Conservation (phyloP, 1,284 basidiomycete genomes). For the Grifola frondosa region DNA sequence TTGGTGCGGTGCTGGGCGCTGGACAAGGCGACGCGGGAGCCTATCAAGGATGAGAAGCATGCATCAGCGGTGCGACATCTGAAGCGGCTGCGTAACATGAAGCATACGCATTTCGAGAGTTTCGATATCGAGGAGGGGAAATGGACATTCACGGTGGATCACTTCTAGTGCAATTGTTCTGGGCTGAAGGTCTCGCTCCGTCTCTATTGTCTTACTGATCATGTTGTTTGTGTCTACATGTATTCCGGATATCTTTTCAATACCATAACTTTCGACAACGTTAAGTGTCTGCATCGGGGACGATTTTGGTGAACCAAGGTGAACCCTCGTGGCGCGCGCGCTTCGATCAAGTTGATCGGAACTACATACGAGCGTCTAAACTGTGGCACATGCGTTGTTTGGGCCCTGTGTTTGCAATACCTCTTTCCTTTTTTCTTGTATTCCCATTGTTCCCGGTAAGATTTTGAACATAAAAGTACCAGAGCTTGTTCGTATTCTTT, state of each 20-base stretch:
- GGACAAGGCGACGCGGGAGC: conserved; percentile 90
- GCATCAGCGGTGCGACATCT: conserved; percentile 76
- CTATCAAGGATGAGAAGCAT: conserved; percentile 82
- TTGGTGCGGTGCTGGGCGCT: conserved; percentile 86
- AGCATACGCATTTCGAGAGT: conserved; percentile 82
- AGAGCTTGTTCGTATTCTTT: too few species aligned
- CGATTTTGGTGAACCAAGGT: too few species aligned
- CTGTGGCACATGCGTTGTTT: conserved; percentile 11
- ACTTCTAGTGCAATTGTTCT: conserved; percentile 68
- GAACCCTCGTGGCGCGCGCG: too few species aligned
- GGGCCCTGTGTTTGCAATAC: conserved; percentile 12
- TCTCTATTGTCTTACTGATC: neutral
- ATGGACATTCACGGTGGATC: conserved; percentile 94
- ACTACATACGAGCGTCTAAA: conserved; percentile 3
- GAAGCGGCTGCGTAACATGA: conserved; percentile 83
- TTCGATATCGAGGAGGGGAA: conserved; percentile 82
- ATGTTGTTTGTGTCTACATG: conserved; percentile 8
- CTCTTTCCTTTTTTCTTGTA: neutral
- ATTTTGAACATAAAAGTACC: neutral
- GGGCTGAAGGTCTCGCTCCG: neutral
- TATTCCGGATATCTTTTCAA: conserved; percentile 10
- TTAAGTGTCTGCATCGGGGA: neutral
- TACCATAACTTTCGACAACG: conserved; percentile 3
- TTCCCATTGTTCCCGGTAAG: conserved; percentile 20
- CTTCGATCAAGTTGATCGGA: conserved; percentile 11